Percentiles rank a stretch among this genome's conserved stretches.
phyloP scores from a whole-genome alignment of 2,329 filamentous ascomycete genomes.

The Scortechinia acanthostroma region DNA sequence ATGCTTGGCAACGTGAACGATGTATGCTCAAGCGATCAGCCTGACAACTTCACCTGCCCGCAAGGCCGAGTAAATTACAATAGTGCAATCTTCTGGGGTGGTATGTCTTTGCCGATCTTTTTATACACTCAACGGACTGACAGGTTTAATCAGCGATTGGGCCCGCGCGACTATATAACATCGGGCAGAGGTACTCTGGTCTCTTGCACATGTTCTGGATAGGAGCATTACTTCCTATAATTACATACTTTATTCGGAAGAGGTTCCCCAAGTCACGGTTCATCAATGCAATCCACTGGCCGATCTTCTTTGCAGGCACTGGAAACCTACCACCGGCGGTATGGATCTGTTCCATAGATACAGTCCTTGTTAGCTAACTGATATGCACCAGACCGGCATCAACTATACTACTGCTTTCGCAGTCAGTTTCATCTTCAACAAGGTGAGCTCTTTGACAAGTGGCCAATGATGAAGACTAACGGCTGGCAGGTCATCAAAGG shows the following conservation, averaged over 20 bases:
- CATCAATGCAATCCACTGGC: neutral
- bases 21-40: neutral
- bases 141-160: too few relatives aligned
- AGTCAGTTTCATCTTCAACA: conserved; percentile 1
- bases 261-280: neutral
- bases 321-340: neutral
- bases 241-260: neutral
- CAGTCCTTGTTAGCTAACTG: too few relatives aligned
- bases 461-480: too few relatives aligned
- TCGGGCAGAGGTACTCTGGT: conserved; percentile 37
- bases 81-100: neutral
- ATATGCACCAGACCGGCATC: neutral
- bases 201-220: neutral
- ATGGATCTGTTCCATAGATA: too few relatives aligned
- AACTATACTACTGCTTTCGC: neutral
- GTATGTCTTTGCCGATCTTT: too few relatives aligned
- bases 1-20: neutral
- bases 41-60: neutral
- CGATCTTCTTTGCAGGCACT: neutral
- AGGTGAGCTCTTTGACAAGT: too few relatives aligned
- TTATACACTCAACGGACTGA: too few relatives aligned
- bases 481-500: conserved; percentile 1
- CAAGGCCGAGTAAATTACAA: neutral
- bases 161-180: conserved; percentile 43
- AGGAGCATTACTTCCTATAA: neutral